phyloP scores from a whole-genome alignment of 1,284 basidiomycete species.

The Hortiboletus rubellus region DNA sequence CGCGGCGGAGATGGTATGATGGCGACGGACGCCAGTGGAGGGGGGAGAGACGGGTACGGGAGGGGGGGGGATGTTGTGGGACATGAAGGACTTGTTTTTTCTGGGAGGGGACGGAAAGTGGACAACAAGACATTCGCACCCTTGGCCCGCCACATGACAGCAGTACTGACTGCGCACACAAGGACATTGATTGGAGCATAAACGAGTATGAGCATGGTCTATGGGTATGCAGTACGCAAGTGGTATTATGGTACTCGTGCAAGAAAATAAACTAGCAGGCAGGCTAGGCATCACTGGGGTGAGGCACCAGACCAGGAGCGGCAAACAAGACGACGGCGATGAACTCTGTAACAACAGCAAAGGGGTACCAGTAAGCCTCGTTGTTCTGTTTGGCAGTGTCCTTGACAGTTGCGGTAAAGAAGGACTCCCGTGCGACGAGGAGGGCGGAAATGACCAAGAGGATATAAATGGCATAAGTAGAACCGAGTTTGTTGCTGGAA shows the following conservation, averaged over 20 bases:
- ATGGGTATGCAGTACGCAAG: constrained; percentile 7
- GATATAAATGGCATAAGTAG: constrained; percentile 36
- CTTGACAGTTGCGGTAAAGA: constrained; percentile 40
- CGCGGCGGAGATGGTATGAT: constrained; percentile 79
- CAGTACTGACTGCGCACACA: background rate
- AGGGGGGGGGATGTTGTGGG: constrained; percentile 35
- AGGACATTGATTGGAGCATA: constrained; percentile 2
- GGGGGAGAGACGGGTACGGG: constrained; percentile 42
- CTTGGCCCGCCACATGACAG: constrained; percentile 27
- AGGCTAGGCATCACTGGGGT: background rate
- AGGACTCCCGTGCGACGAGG: constrained; percentile 44
- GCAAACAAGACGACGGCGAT: constrained; percentile 43
- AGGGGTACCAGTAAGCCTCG: constrained; percentile 53
- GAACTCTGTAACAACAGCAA: constrained; percentile 45
- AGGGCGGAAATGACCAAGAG: constrained; percentile 40
- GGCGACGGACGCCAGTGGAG: constrained; percentile 59
- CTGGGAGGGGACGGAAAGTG: background rate
- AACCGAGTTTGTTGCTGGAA: constrained; percentile 29
- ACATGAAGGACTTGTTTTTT: constrained; percentile 20
- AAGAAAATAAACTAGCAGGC: background rate
- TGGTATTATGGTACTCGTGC: background rate
- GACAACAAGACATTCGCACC: constrained; percentile 21
- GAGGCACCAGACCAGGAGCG: constrained; percentile 44
- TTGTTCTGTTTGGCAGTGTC: constrained; percentile 32
- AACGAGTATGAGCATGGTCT: background rate